These are phyloP conservation scores for Chlorella ohadii DNA, from an alignment of 139 green algal genomes.

Conservation along the genomic window DNA sequence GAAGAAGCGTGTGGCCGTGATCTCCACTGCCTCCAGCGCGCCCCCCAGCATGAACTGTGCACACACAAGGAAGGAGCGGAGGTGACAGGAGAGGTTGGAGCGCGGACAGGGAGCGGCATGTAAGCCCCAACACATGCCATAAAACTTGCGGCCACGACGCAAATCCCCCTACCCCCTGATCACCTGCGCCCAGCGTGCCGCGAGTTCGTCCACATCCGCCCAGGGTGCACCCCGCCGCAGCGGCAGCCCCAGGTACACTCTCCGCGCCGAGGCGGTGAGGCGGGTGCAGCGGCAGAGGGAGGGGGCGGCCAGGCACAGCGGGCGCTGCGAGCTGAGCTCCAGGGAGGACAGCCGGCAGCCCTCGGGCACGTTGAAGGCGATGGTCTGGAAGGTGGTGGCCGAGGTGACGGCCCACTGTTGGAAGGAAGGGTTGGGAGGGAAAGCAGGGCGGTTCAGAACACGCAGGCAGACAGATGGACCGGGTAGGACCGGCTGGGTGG, in stretches of 20 bases:
- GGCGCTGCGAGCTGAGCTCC: slow-evolving; percentile 3
- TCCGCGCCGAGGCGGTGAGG: background rate
- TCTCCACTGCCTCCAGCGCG: background rate
- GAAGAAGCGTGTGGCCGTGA: slow-evolving; percentile 18
- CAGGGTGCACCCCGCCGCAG: slow-evolving; percentile 3
- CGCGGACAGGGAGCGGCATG: background rate
- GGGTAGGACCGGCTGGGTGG: background rate
- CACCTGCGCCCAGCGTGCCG: slow-evolving; percentile 7
- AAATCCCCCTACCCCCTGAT: background rate
- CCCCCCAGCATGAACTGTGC: slow-evolving; percentile 16
- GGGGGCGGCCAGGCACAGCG: background rate
- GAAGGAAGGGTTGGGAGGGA: background rate
- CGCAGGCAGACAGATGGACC: too few relatives aligned
- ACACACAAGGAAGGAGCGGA: background rate
- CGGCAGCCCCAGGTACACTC: slow-evolving; percentile 22
- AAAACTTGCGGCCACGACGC: too few relatives aligned
- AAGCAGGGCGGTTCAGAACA: background rate
- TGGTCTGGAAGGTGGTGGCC: background rate
- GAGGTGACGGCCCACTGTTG: background rate
- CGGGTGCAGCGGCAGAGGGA: background rate
- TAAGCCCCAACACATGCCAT: too few relatives aligned
- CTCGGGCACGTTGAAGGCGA: slow-evolving; percentile 6
- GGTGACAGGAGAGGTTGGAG: background rate
- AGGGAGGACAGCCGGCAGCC: background rate
- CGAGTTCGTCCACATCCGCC: slow-evolving; percentile 14